Evolutionary conservation across 352 stramenopile genomes (phyloP).

Genomic region (Globisporangium echinulatum): DNA sequence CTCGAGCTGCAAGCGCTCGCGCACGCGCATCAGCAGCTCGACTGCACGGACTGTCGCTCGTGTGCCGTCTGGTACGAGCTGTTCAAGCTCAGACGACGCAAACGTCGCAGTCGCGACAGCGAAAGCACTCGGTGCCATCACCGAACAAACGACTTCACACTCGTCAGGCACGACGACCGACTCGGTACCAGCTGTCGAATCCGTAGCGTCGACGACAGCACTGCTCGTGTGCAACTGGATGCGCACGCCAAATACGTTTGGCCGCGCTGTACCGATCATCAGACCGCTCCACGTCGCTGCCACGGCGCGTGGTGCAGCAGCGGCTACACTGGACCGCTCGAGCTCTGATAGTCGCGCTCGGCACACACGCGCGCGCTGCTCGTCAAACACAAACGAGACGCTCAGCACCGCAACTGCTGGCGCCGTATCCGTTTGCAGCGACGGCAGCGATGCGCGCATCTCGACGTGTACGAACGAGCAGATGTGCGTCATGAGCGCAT

Average conservation of each 20-base stretch:
- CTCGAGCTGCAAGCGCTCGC: constrained; percentile 7
- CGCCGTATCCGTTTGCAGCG: neutral
- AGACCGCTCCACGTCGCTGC: constrained; percentile 9
- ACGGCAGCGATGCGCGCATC: neutral
- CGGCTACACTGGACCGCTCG: neutral
- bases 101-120: constrained; percentile 8
- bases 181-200: neutral
- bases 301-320: neutral
- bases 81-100: neutral
- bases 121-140: constrained; percentile 18
- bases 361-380: neutral
- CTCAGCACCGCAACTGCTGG: constrained; percentile 4
- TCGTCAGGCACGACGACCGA: neutral
- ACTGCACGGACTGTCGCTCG: neutral
- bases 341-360: neutral
- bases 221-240: constrained; percentile 8
- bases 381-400: constrained; percentile 7
- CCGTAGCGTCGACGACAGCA: constrained; percentile 5
- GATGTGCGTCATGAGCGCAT: constrained; percentile 29
- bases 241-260: constrained; percentile 8
- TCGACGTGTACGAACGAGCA: constrained; percentile 33
- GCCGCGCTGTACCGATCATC: neutral
- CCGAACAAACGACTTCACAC: constrained; percentile 15
- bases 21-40: constrained; percentile 4
- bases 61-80: neutral